Evolutionary conservation across 2,329 filamentous ascomycete genomes (phyloP), one percentile per base, ranked within the genome.

Genomic region (Herpotrichia juniperi): DNA sequence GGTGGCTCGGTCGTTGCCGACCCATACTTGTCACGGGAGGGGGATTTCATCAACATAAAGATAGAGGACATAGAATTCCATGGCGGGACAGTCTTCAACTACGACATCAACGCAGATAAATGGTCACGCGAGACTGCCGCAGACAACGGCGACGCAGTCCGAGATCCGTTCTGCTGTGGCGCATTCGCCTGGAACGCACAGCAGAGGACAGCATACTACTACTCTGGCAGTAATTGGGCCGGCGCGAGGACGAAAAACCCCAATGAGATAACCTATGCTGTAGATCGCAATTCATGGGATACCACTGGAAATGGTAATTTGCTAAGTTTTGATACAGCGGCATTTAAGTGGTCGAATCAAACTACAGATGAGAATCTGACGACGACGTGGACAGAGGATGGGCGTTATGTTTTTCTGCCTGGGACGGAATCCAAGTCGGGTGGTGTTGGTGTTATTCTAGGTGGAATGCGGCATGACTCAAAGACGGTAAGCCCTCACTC

Each of bases 351-450:
- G 53, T 39, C 26, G 7, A 28, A 28, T 28, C 7, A 7, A 7
- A 28, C 26, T 7, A 28, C 26, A 12, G 26, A 28, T 14, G 43
- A 39, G 7, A 42, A 42, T 19, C 12, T 45, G 12, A 52, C 49
- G n/a, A 49, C 49, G 5, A 43, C 26, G 24, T 22, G 45, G 19
- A 50, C 42, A 3, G 46, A 42, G 14, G n/a, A 30, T 32, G 53
- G 53, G 4, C 32, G 28, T 24, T 40, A 52, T 37, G 50, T 53
- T n/a, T 56, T 35, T 39, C 25, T 56, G 12, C 53, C 53, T n/a
- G 46, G 46, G 1, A 56, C 53, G 34, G 16, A 19, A 12, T 21
- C 16, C 8, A 9, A 4, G 4, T 34, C 17, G 4, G 48, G 48
- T 24, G 48, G 49, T 17, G 32, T 56, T 26, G 50, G 25, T 11